Evolutionary conservation across 768 basidiomycete species (phyloP), one percentile per base, ranked within the genome.

Genomic region (Hypholoma sublateritium): DNA sequence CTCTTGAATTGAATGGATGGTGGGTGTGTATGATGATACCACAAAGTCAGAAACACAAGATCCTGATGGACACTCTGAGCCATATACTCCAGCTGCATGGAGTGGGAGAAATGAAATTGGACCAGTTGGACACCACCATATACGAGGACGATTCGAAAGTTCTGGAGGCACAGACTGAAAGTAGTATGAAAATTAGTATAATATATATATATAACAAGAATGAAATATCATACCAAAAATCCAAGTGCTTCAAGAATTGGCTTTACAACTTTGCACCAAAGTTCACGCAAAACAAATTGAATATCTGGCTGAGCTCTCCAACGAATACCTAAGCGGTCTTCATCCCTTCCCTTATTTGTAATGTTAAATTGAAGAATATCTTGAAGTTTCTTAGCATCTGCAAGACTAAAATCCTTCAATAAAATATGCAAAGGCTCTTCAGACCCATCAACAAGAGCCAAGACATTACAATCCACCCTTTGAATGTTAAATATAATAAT

Each of bases 21-120:
- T 64, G n/a, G 66, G 63, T 17, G 50, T 66, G 35, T 66, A 67
- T 1, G 64, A 65, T 12, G 66, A 67, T n/a, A 67, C 56, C 4
- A 54, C 63, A 56, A 47, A 63, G 41, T 63, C 57, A 41, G 56
- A 57, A 32, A 61, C 24, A 43, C 43, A 55, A 13, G 22, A 37
- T 56, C 53, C 36, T 45, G 39, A 16, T 21, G 19, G n/a, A 22
- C 42, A 11, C 44, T 21, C 42, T 42, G 43, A 6, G 17, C 52
- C 34, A 41, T 66, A 66, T 3, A 62, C 48, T 5, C 65, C 65
- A 17, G 65, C 65, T 21, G 63, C 65, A 50, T 66, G 65, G 17
- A 66, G 32, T 7, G 65, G 65, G 41, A 66, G 59, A 53, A 63
- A 65, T n/a, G 63, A 35, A 9, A 68, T 44, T 11, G 65, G 62